These are phyloP conservation scores for Solanum pinnatisectum DNA, from an alignment of 257 asterid genomes.

Conservation along the genomic window DNA sequence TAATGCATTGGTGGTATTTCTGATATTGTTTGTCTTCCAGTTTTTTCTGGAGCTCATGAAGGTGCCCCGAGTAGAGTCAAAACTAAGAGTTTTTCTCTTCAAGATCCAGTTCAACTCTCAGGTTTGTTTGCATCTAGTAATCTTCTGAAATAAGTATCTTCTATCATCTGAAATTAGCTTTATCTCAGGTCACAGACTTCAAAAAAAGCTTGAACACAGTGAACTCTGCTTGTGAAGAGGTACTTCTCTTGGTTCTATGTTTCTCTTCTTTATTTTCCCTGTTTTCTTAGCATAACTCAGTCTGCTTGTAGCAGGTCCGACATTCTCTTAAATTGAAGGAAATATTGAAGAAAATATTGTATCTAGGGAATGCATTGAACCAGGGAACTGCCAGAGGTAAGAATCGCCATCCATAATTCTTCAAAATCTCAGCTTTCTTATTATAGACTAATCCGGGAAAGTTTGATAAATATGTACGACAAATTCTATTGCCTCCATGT, in stretches of 20 bases:
- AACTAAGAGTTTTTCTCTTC: slow-evolving; percentile 89
- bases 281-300: slow-evolving; percentile 6
- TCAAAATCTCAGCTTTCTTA: background rate
- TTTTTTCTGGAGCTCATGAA: slow-evolving; percentile 99
- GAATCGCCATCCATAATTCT: slow-evolving; percentile 1
- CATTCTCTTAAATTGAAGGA: slow-evolving; percentile 84
- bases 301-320: slow-evolving; percentile 57
- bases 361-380: slow-evolving; percentile 85
- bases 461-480: background rate
- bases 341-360: slow-evolving; percentile 74
- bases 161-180: slow-evolving; percentile 15
- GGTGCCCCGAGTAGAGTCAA: slow-evolving; percentile 97
- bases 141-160: slow-evolving; percentile 2
- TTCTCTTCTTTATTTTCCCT: slow-evolving; percentile 1
- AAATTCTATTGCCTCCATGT: background rate
- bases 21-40: slow-evolving; percentile 35
- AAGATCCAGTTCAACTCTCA: slow-evolving; percentile 91
- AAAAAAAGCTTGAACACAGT: slow-evolving; percentile 70
- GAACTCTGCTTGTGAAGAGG: slow-evolving; percentile 96
- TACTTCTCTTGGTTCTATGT: slow-evolving; percentile 10
- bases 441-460: background rate
- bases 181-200: slow-evolving; percentile 72
- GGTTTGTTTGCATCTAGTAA: slow-evolving; percentile 40
- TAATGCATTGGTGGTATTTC: background rate
- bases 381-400: slow-evolving; percentile 99